Base-by-base conservation (phyloP, 345 rosid genomes). In the Firmiana major region DNA sequence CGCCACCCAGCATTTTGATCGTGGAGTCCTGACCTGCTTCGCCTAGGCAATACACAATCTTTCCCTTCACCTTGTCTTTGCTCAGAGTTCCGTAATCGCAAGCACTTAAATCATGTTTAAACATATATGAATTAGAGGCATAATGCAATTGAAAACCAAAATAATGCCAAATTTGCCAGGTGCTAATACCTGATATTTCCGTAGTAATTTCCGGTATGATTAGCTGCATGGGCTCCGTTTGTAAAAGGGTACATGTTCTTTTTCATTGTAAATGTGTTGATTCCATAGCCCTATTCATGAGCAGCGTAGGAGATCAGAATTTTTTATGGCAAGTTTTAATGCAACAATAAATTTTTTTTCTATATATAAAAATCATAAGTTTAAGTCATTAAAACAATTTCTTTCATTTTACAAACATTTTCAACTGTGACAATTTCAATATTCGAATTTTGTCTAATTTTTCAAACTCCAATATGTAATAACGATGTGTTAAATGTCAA, bases 81-180 rank as follows among this genome's bases (percentile, higher is more conserved):
- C 80, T 83, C 45, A 95, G 74, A 17, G 94, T 89, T 75, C 94
- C 96, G 16, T 76, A 10, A 26, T 89, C 90, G 57, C 97, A 95
- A 15, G 84, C 77, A 59, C 99, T 93, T 79, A 42, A 46, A 62
- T 38, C 43, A 45, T 77, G 59, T 75, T 71, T 21, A 46, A 70
- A 16, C 5, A 46, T 55, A 69, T 45, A 66, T 54, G 59, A 15
- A 71, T 34, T 57, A 45, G 42, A 57, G 6, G 45, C 19, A 8
- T 74, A 45, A 31, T 12, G 45, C 3, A 31, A 17, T 63, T 48
- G 3, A 5, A 12, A 7, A 58, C 19, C 0, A 31, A 19, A 71
- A 54, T 42, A 19, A 66, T 26, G n/a, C 24, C 40, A 63, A 21
- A 31, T 16, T 74, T 16, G n/a, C 19, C 76, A 0, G 19, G 34